phyloP scores from a whole-genome alignment of 2,329 filamentous ascomycete species.

The Claviceps paspali region DNA sequence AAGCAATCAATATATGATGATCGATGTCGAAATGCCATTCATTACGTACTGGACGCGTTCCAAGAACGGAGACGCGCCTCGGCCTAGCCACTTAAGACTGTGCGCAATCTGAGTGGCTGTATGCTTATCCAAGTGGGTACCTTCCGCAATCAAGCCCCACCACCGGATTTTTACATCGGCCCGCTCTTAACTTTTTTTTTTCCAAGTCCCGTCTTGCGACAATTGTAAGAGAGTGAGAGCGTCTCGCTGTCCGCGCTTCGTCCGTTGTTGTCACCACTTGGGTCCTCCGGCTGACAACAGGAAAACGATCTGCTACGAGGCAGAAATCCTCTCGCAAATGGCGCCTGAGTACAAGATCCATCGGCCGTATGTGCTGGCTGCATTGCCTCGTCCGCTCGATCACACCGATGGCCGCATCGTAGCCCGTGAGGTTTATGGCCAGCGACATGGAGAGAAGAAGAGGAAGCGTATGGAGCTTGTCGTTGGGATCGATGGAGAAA shows the following conservation, averaged over 20 bases:
- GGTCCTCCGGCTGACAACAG: background rate
- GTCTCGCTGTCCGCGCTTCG: too few species aligned
- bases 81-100: constrained; percentile 3
- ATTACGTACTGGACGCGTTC: too few species aligned
- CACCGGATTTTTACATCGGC: constrained; percentile 20
- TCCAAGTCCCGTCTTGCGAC: constrained; percentile 2
- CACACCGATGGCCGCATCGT: constrained; percentile 34
- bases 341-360: constrained; percentile 46
- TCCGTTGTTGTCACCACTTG: background rate
- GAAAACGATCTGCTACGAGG: background rate
- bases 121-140: too few species aligned
- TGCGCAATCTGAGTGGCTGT: constrained; percentile 8
- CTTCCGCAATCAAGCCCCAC: constrained; percentile 11
- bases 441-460: constrained; percentile 41
- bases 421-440: constrained; percentile 46
- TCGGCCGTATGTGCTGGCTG: constrained; percentile 46
- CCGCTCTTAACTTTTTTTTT: constrained; percentile 21
- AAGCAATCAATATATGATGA: too few species aligned
- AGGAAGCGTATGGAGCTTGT: constrained; percentile 48
- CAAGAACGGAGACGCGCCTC: constrained; percentile 4
- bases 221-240: too few species aligned
- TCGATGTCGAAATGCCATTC: too few species aligned
- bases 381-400: constrained; percentile 43
- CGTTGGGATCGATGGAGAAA: constrained; percentile 50
- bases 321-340: constrained; percentile 23